Conservation (phyloP, 208 protist genomes). For the Crithidia mellificae region DNA sequence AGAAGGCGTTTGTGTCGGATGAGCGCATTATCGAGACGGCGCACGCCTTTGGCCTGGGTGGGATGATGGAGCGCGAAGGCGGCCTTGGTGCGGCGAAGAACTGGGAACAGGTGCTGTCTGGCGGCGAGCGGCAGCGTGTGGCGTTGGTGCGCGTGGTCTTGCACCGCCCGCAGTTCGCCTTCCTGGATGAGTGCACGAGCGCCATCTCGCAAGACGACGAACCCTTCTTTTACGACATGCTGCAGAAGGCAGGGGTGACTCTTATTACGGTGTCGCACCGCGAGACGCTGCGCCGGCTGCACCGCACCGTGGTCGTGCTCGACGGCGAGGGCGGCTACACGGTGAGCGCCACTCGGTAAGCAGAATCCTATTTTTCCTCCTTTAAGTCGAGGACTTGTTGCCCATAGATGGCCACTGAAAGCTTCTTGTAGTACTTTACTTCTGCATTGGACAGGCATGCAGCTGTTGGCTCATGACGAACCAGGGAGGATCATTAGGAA, state of each 20-base stretch:
- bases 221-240: constrained; percentile 57
- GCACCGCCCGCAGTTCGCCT: constrained; percentile 78
- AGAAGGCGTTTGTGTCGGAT: constrained; percentile 47
- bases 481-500: no score
- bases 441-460: no score
- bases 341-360: constrained; percentile 11
- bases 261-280: constrained; percentile 86
- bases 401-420: no score
- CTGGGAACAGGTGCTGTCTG: constrained; percentile 88
- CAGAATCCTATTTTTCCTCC: neutral
- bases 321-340: constrained; percentile 65
- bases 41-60: constrained; percentile 49
- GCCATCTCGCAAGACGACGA: constrained; percentile 88
- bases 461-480: no score
- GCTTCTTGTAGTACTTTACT: no score
- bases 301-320: constrained; percentile 61
- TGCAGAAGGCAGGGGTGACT: constrained; percentile 77
- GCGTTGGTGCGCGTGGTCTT: constrained; percentile 79
- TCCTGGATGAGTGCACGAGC: constrained; percentile 93
- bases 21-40: constrained; percentile 50
- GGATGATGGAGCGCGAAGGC: constrained; percentile 77
- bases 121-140: constrained; percentile 89
- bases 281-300: constrained; percentile 61
- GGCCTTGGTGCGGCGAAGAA: constrained; percentile 74
- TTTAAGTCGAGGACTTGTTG: no score